Percentiles rank a stretch among this genome's conserved stretches.
phyloP scores from a whole-genome alignment of 1,284 basidiomycete species.

The Phaffia rhodozyma region DNA sequence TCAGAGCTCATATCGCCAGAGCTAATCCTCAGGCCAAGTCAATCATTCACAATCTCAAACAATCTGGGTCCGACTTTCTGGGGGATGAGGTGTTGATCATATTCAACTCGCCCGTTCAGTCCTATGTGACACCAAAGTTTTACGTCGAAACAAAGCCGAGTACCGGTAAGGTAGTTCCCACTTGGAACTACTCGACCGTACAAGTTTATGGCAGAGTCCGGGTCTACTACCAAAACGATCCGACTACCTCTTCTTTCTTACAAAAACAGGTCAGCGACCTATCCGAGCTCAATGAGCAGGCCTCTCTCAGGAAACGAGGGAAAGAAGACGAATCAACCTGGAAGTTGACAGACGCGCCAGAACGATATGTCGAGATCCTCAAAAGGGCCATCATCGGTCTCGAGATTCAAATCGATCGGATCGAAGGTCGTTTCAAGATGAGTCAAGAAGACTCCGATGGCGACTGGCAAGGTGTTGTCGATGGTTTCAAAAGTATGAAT shows the following conservation, averaged over 20 bases:
- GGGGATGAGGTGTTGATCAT: conserved; percentile 32
- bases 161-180: conserved; percentile 35
- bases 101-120: conserved; percentile 31
- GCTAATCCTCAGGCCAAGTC: conserved; percentile 34
- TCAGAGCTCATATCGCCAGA: conserved; percentile 34
- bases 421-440: conserved; percentile 38
- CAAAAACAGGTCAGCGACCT: conserved; percentile 29
- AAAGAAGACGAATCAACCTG: conserved; percentile 22
- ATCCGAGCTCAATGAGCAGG: conserved; percentile 24
- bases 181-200: conserved; percentile 36
- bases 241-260: conserved; percentile 25
- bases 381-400: conserved; percentile 37
- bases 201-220: conserved; percentile 32
- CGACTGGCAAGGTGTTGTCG: conserved; percentile 34
- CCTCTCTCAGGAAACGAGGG: conserved; percentile 13
- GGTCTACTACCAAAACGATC: conserved; percentile 22
- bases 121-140: conserved; percentile 34
- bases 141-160: conserved; percentile 33
- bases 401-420: conserved; percentile 32
- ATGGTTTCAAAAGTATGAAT: conserved; percentile 29
- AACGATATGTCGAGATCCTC: conserved; percentile 32
- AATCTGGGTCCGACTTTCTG: conserved; percentile 13
- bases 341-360: conserved; percentile 35
- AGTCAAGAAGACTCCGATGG: conserved; percentile 32
- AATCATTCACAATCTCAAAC: conserved; percentile 22